Evolutionary conservation across 495 filamentous ascomycete genomes (phyloP).

Genomic region (Podospora australis): DNA sequence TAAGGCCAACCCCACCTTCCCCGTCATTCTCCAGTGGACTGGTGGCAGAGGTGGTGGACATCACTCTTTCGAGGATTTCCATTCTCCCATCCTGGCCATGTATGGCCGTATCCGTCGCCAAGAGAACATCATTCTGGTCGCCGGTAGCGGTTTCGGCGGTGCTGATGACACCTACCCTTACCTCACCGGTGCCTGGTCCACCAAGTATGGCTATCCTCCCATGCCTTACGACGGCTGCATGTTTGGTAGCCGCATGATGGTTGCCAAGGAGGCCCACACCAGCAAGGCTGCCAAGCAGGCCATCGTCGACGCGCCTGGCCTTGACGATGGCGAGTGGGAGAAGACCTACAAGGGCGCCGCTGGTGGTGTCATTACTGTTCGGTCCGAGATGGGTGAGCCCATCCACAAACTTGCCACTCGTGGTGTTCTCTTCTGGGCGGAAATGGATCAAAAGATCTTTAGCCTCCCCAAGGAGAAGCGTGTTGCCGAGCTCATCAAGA

Average conservation of each 20-base stretch:
- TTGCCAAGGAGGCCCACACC: slow-evolving; percentile 89
- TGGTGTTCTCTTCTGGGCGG: slow-evolving; percentile 91
- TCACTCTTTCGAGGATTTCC: slow-evolving; percentile 94
- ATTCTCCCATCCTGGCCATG: slow-evolving; percentile 86
- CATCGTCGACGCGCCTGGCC: slow-evolving; percentile 82
- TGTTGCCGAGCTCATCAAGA: slow-evolving; percentile 83
- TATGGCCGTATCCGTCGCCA: slow-evolving; percentile 77
- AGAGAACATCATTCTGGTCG: slow-evolving; percentile 80
- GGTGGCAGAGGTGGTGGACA: slow-evolving; percentile 90
- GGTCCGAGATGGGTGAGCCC: slow-evolving; percentile 98
- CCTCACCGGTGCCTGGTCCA: slow-evolving; percentile 81
- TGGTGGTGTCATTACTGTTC: slow-evolving; percentile 92
- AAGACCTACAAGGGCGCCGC: slow-evolving; percentile 90
- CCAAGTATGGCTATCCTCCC: slow-evolving; percentile 75
- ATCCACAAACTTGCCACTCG: slow-evolving; percentile 97
- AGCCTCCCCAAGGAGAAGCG: slow-evolving; percentile 92
- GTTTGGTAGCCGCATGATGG: slow-evolving; percentile 91
- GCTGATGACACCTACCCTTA: slow-evolving; percentile 91
- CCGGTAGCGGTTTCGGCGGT: slow-evolving; percentile 87
- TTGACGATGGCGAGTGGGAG: slow-evolving; percentile 89
- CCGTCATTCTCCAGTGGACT: slow-evolving; percentile 90
- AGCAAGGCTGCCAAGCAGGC: slow-evolving; percentile 91
- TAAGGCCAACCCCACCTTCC: slow-evolving; percentile 78
- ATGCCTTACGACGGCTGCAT: slow-evolving; percentile 93
- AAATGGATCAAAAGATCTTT: slow-evolving; percentile 98